Evolutionary conservation across 345 rosid genomes (phyloP), one percentile per base, ranked within the genome.

Genomic region (Firmiana major): DNA sequence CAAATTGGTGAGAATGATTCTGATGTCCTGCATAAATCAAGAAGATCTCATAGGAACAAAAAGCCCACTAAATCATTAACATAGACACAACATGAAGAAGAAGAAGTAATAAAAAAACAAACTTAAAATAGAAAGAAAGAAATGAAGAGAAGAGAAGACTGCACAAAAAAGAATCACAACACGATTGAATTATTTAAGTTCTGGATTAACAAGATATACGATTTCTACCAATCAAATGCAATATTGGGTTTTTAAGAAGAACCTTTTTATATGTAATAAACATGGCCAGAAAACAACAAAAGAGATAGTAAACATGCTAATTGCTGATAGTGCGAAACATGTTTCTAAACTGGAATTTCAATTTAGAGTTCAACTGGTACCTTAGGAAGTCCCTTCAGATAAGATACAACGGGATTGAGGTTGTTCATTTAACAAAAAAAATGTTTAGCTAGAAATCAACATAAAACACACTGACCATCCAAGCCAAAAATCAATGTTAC

Each of bases 1-100:
- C 99, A 95, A 83, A 93, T 95, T 80, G 99, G 99, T 16, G 97
- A 95, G 80, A 95, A 95, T 73, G 93, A 92, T 79, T 95, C 99
- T 58, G 99, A 95, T 58, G 94, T 93, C 89, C 99, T 93, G 98
- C 86, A 86, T 43, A 69, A 78, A 49, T 71, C 63, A 73, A 54
- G 55, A 78, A 63, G 12, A 79, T 28, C 24, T 15, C 58, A 54
- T 77, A 28, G 81, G 77, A 63, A 53, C 40, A 54, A 26, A 28
- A 77, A 58, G 58, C 73, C 6, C 38, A 43, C 7, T 24, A 49
- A 16, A 75, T 45, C 43, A 43, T 36, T 26, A 31, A 16, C n/a
- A 22, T 58, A 19, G 22, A 58, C 19, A 48, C 36, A 59, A 71
- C 62, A 60, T 46, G 31, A 48, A 17, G 11, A 48, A 70, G 17